phyloP scores from a whole-genome alignment of 305 asterid genomes.

The Fraxinus velutina region DNA sequence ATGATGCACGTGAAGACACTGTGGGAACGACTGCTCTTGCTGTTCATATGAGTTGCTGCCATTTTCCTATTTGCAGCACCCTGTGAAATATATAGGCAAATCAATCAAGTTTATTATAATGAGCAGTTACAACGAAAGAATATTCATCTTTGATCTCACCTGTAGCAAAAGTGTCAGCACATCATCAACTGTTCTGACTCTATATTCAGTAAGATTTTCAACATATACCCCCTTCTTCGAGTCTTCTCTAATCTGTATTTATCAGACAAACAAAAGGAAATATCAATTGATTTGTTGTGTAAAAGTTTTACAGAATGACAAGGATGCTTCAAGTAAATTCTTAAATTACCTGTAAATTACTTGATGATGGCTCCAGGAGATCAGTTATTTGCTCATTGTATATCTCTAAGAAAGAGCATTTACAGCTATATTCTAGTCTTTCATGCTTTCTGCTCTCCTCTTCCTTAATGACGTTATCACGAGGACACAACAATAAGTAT shows the following conservation, averaged over 20 bases:
- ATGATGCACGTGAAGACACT: constrained; percentile 81
- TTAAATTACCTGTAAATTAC: constrained; percentile 59
- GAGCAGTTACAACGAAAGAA: constrained; percentile 16
- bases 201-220: constrained; percentile 69
- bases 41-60: constrained; percentile 77
- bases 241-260: constrained; percentile 73
- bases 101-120: constrained; percentile 20
- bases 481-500: constrained; percentile 15
- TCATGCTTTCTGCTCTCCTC: constrained; percentile 62
- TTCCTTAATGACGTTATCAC: constrained; percentile 45
- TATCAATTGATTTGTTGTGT: constrained; percentile 9
- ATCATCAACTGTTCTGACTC: constrained; percentile 60
- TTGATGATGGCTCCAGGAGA: constrained; percentile 82
- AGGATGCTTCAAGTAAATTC: constrained; percentile 3
- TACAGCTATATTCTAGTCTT: constrained; percentile 70
- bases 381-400: constrained; percentile 87
- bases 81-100: constrained; percentile 38
- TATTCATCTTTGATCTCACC: constrained; percentile 46
- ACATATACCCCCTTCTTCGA: constrained; percentile 77
- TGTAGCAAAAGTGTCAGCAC: constrained; percentile 60
- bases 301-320: not conserved
- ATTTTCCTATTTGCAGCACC: constrained; percentile 80
- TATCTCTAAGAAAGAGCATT: constrained; percentile 81
- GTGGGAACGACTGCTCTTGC: constrained; percentile 87
- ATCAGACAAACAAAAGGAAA: constrained; percentile 7